Conservation (phyloP, 371 early-diverging fungal species). For the Globomyces sp. region DNA sequence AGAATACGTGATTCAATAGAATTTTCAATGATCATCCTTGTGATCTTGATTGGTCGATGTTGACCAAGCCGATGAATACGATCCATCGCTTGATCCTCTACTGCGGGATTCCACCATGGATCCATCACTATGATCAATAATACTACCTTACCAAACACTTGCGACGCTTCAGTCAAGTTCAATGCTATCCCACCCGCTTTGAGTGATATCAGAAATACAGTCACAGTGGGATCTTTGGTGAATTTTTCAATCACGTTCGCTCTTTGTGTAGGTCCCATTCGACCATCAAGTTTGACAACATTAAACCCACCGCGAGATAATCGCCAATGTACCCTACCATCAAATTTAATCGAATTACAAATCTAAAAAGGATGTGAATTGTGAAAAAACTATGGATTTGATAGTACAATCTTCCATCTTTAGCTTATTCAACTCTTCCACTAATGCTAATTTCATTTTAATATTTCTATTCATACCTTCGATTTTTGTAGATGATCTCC, state of each 20-base stretch:
- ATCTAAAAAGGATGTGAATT: constrained; percentile 93
- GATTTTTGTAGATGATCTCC: constrained; percentile 59
- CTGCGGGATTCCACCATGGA: constrained; percentile 94
- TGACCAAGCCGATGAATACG: constrained; percentile 92
- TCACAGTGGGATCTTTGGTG: constrained; percentile 76
- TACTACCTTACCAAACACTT: constrained; percentile 64
- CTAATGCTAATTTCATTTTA: constrained; percentile 55
- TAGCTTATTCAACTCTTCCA: constrained; percentile 82
- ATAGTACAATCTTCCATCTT: constrained; percentile 74
- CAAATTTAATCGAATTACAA: constrained; percentile 30
- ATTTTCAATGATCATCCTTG: constrained; percentile 90
- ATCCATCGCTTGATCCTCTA: constrained; percentile 73
- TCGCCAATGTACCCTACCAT: constrained; percentile 75
- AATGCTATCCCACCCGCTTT: constrained; percentile 95
- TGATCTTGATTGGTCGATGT: constrained; percentile 82
- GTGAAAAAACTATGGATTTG: constrained; percentile 87
- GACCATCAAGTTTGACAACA: constrained; percentile 91
- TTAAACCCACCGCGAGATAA: constrained; percentile 87
- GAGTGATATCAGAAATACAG: constrained; percentile 86
- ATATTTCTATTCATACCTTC: constrained; percentile 15
- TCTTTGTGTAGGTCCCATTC: constrained; percentile 84
- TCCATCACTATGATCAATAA: constrained; percentile 13
- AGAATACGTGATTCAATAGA: constrained; percentile 94
- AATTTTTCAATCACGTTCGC: constrained; percentile 69
- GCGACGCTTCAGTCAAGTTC: constrained; percentile 92